Evolutionary conservation across 1,284 basidiomycete genomes (phyloP), one percentile per base, ranked within the genome.

Genomic region (Sparassis latifolia): DNA sequence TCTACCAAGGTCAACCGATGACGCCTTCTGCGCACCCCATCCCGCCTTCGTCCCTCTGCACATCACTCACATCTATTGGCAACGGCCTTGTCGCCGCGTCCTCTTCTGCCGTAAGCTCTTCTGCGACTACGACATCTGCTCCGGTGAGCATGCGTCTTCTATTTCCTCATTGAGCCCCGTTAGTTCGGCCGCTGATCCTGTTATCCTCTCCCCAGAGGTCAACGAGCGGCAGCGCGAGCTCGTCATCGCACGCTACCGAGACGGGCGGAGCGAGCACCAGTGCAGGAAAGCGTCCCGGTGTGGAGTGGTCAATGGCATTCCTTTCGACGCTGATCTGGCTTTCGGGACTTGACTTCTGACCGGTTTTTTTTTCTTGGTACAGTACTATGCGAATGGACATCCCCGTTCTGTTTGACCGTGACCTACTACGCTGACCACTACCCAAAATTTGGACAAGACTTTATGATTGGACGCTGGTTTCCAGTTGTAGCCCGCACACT

Each of bases 1-100:
- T 82, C 70, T 66, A 75, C 62, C 87, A 87, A 68, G 82, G 82
- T 43, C 69, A 82, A 47, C 71, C 77, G 0, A 62, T 58, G 0
- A 88, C 81, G 2, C 84, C 87, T 2, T 57, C 71, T 4, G 70
- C 84, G 4, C 84, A 87, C 61, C 75, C 83, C 2, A 68, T 70
- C 0, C 82, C 78, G 2, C 58, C 77, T 1, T 79, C 79, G 3
- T 82, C 77, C 4, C 65, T 71, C 30, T 89, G 86, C 64, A 68
- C 66, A 10, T 52, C 68, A 1, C 49, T 70, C 3, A 66, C 64
- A 46, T 73, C 71, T 5, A 70, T 80, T 40, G 68, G 70, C 20
- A 75, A 78, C 55, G 71, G 69, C 7, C 30, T 45, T 2, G 62
- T 55, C 31, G 47, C 49, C 33, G 58, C 53, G 48, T 47, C 44